phyloP scores from a whole-genome alignment of 371 early-diverging fungal genomes.

The Apophysomyces elegans region DNA sequence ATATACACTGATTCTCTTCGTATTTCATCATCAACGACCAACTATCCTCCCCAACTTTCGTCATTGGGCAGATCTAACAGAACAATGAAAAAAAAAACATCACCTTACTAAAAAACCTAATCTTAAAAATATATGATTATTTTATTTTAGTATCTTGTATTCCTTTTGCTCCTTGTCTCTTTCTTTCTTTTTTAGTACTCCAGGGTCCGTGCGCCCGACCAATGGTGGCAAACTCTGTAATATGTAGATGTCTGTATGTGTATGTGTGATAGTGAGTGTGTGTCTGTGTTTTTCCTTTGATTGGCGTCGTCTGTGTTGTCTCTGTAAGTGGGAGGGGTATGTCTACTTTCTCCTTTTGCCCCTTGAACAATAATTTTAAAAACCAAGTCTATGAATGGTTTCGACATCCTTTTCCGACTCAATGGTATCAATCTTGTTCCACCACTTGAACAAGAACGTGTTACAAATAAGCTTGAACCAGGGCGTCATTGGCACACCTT shows the following conservation, averaged over 20 bases:
- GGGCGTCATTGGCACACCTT: slow-evolving; percentile 82
- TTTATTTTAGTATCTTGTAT: background rate
- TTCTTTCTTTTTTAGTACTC: background rate
- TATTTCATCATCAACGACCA: background rate
- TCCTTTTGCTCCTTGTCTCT: background rate
- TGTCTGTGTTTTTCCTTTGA: background rate
- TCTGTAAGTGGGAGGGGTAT: slow-evolving; percentile 5
- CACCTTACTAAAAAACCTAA: background rate
- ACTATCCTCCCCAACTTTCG: background rate
- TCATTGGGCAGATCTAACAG: background rate
- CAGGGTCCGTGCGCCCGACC: slow-evolving; percentile 7
- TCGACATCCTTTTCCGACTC: slow-evolving; percentile 65
- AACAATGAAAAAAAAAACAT: background rate
- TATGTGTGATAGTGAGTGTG: too few relatives aligned
- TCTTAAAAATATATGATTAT: too few relatives aligned
- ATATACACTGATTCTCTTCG: background rate
- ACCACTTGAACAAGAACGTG: slow-evolving; percentile 93
- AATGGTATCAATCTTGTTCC: slow-evolving; percentile 83
- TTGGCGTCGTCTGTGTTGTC: slow-evolving; percentile 11
- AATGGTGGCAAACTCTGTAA: background rate
- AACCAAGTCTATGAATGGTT: slow-evolving; percentile 77
- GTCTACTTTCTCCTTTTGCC: background rate
- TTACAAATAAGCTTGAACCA: slow-evolving; percentile 96
- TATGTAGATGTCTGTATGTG: too few relatives aligned
- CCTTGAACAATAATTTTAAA: slow-evolving; percentile 21